Percentiles rank a stretch among this genome's conserved stretches.
phyloP scores from a whole-genome alignment of 2,329 filamentous ascomycete genomes.

The Epichloe hybrida region DNA sequence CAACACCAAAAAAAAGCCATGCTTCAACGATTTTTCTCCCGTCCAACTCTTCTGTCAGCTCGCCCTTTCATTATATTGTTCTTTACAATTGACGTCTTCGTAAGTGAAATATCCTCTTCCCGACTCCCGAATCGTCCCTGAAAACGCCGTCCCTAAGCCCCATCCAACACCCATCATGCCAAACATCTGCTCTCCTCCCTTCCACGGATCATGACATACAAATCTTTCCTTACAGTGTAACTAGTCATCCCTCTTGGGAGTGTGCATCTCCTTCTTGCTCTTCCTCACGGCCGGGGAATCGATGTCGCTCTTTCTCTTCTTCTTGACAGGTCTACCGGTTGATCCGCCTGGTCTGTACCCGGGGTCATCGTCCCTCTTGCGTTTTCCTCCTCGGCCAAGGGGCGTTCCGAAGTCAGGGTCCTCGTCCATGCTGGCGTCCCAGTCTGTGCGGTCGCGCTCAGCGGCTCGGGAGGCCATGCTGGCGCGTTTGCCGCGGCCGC shows the following conservation, averaged over 20 bases:
- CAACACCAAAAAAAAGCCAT: no score
- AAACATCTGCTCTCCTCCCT: no score
- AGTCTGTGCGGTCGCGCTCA: constrained; percentile 14
- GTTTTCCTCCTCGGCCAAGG: constrained; percentile 23
- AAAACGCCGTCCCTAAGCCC: not conserved
- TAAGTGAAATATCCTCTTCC: no score
- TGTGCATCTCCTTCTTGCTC: constrained; percentile 21
- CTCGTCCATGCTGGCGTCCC: constrained; percentile 27
- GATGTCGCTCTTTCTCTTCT: constrained; percentile 44
- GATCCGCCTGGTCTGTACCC: constrained; percentile 48
- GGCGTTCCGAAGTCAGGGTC: constrained; percentile 20
- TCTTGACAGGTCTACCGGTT: constrained; percentile 38
- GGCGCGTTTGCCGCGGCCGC: constrained; percentile 23
- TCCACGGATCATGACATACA: no score
- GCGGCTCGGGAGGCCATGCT: constrained; percentile 11
- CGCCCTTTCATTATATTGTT: no score
- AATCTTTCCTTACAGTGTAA: no score
- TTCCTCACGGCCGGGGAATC: constrained; percentile 23
- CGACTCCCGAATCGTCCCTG: not conserved
- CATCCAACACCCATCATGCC: no score
- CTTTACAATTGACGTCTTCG: no score
- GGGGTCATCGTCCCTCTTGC: constrained; percentile 45
- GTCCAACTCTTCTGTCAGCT: no score
- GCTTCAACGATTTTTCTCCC: no score
- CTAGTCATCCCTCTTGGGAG: constrained; percentile 8